Conservation (phyloP, 371 early-diverging fungal genomes). For the Mucor sp. region DNA sequence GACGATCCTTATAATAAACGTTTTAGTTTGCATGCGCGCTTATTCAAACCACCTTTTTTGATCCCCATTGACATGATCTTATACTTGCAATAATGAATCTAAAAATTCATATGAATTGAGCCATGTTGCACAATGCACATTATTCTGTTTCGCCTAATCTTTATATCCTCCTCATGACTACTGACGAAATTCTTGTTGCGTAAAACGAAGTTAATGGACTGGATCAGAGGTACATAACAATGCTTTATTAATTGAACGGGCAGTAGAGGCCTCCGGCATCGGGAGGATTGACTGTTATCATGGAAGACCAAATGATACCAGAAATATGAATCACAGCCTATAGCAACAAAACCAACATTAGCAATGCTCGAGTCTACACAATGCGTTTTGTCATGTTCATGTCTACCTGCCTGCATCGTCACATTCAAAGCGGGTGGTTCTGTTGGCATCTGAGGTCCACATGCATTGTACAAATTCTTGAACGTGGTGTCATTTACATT, state of each 20-base stretch:
- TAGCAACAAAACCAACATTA: neutral
- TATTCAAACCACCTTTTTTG: too few relatives aligned
- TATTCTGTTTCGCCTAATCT: neutral
- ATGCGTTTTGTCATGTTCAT: neutral
- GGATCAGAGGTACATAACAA: too few relatives aligned
- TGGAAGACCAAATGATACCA: conserved; percentile 20
- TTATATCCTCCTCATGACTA: too few relatives aligned
- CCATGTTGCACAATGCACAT: neutral
- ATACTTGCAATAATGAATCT: neutral
- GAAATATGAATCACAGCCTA: conserved; percentile 24
- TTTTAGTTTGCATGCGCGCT: neutral
- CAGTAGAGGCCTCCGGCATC: conserved; percentile 21
- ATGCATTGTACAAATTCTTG: conserved; percentile 30
- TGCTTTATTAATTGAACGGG: conserved; percentile 19
- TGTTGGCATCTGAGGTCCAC: conserved; percentile 29
- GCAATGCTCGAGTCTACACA: neutral
- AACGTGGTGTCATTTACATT: conserved; percentile 22
- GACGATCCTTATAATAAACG: neutral
- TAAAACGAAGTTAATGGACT: too few relatives aligned
- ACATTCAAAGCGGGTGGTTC: conserved; percentile 23
- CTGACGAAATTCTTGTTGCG: too few relatives aligned
- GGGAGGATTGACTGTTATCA: conserved; percentile 1
- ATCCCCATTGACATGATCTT: neutral
- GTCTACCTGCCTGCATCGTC: conserved; percentile 26
- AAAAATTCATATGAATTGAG: neutral